Conservation (phyloP, 1,139 yeast species). For the Neolecta irregularis region DNA sequence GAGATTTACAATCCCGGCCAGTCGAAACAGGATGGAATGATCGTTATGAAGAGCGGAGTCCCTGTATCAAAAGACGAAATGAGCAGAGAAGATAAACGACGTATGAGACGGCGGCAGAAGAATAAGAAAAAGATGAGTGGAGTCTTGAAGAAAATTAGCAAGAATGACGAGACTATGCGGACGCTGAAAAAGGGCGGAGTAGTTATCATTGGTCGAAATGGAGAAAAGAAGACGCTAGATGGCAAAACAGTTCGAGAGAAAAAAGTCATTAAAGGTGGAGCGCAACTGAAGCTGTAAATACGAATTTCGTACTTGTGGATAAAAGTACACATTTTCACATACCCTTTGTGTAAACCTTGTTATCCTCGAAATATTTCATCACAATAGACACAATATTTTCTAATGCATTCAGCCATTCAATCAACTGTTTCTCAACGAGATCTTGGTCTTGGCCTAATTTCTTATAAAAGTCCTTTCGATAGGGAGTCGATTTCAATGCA, state of each 20-base stretch:
- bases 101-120: constrained; percentile 74
- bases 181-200: constrained; percentile 9
- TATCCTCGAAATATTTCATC: no score
- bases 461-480: constrained; percentile 68
- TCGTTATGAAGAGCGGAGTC: constrained; percentile 62
- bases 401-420: no score
- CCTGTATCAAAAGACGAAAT: constrained; percentile 74
- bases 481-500: constrained; percentile 94
- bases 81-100: constrained; percentile 70
- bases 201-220: constrained; percentile 28
- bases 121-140: constrained; percentile 37
- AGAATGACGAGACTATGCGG: constrained; percentile 2
- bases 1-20: constrained; percentile 58
- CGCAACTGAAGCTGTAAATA: no score
- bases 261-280: no score
- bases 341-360: no score
- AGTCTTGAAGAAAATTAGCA: constrained; percentile 33
- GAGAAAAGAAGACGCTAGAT: neutral
- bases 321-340: no score
- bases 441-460: constrained; percentile 50
- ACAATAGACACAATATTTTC: no score
- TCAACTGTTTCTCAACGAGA: no score
- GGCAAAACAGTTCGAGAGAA: no score
- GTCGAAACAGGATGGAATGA: constrained; percentile 36
- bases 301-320: no score